Evolutionary conservation across 2,329 filamentous ascomycete genomes (phyloP), one percentile per base, ranked within the genome.

Genomic region (Hymenoscyphus fraxineus): DNA sequence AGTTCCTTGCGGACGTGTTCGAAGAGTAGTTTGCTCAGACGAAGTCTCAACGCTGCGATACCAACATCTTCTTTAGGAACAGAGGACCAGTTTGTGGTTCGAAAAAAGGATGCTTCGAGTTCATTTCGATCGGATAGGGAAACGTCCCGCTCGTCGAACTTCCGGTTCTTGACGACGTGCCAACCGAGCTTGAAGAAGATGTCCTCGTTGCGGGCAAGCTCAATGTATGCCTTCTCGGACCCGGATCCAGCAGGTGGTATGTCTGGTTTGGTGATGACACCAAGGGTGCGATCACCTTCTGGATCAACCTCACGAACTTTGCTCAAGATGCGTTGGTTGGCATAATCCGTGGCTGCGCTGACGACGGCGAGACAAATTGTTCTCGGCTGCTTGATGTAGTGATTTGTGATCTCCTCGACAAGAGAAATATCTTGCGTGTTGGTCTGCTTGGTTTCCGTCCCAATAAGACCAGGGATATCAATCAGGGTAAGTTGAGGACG

Each of bases 181-280:
- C 81, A 83, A 2, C 82, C 81, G 0, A 83, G 74, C 38, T 76
- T 73, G 44, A 82, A 75, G 16, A 69, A 66, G 0, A 77, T 70
- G 61, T 79, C 76, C 55, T 81, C 72, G 51, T 82, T 81, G 32
- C 70, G 70, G 1, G 78, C 73, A 15, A 80, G 74, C 1, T 74
- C 61, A 2, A 79, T 66, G 59, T 76, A 80, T 0, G 63, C 66
- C 0, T 64, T 64, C 64, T 81, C 77, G 10, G 67, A 73, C 0
- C 75, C 76, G 13, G 80, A 80, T 0, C 73, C 73, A 2, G 69
- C 59, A 1, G 71, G 65, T n/a, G n/a, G n/a, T n/a, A n/a, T 1
- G 80, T 90, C 87, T 0, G 85, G 82, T 67, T 88, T 89, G 0
- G 86, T 89, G 0, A 88, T 76, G 2, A 83, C 74, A 0, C 79